Evolutionary conservation across 2,329 filamentous ascomycete species (phyloP).

Genomic region (Penicillium sp.): DNA sequence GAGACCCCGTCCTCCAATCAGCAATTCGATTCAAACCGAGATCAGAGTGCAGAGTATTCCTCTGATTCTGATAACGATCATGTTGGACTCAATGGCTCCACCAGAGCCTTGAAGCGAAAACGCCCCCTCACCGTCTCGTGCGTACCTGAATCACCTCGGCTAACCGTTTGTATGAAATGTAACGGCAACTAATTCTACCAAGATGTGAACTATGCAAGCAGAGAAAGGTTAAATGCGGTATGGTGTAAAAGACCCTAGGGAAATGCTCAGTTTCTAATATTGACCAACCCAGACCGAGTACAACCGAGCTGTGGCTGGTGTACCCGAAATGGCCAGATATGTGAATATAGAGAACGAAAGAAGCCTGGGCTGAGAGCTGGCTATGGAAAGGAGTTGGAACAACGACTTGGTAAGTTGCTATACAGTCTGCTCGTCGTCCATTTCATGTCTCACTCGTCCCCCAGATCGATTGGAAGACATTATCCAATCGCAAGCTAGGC

Average conservation of each 20-base stretch:
- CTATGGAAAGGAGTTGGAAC: conserved; percentile 71
- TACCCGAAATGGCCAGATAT: conserved; percentile 62
- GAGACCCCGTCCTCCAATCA: conserved; percentile 24
- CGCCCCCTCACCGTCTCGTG: conserved; percentile 41
- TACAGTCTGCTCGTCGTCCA: background rate
- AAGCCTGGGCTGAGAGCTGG: conserved; percentile 65
- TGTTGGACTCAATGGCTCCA: conserved; percentile 28
- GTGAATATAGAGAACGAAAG: conserved; percentile 68
- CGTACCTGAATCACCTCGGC: conserved; percentile 18
- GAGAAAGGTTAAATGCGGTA: conserved; percentile 48
- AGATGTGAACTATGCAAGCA: conserved; percentile 48
- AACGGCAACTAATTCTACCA: conserved; percentile 20
- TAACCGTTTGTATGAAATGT: background rate
- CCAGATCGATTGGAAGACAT: conserved; percentile 66
- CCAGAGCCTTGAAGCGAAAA: conserved; percentile 36
- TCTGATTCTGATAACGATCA: conserved; percentile 39
- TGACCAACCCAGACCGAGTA: conserved; percentile 43
- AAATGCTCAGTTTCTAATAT: conserved; percentile 6
- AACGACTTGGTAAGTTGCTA: conserved; percentile 53
- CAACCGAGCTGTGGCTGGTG: conserved; percentile 70
- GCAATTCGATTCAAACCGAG: conserved; percentile 25
- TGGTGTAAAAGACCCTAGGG: conserved; percentile 4
- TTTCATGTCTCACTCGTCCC: background rate
- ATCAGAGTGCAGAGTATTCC: conserved; percentile 37
- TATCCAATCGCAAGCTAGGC: conserved; percentile 63